Conservation (phyloP, 2,329 filamentous ascomycete genomes). For the Aspergillus fijiensis region DNA sequence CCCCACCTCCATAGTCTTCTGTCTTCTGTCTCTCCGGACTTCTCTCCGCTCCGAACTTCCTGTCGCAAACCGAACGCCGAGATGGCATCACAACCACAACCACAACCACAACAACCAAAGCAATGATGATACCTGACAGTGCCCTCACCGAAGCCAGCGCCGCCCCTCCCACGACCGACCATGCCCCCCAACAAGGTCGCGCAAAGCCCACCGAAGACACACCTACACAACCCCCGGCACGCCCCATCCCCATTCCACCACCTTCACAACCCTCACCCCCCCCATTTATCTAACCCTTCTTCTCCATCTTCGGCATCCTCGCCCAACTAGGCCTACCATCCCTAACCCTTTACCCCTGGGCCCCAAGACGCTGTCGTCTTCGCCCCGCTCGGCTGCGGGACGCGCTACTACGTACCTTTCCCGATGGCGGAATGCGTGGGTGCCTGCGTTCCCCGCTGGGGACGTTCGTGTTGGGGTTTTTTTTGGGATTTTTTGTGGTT, state of each 20-base stretch:
- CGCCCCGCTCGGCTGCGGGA: slow-evolving; percentile 74
- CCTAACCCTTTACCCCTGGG: slow-evolving; percentile 74
- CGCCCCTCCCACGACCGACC: slow-evolving; percentile 46
- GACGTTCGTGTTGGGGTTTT: slow-evolving; percentile 67
- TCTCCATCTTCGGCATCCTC: slow-evolving; percentile 80
- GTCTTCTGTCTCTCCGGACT: not conserved
- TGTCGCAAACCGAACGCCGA: not conserved
- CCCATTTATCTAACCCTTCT: slow-evolving; percentile 78
- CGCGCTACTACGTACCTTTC: slow-evolving; percentile 68
- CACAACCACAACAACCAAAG: not conserved
- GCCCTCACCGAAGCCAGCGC: slow-evolving; percentile 29
- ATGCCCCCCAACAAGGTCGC: slow-evolving; percentile 31
- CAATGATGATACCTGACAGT: not conserved
- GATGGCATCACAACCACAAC: not conserved
- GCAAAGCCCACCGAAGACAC: slow-evolving; percentile 14
- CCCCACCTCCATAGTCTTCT: not conserved
- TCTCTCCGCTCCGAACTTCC: too few relatives aligned
- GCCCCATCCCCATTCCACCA: not conserved
- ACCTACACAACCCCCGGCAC: slow-evolving; percentile 4
- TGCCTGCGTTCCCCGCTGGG: slow-evolving; percentile 73
- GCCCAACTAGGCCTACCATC: slow-evolving; percentile 77
- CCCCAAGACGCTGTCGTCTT: slow-evolving; percentile 73
- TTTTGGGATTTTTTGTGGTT: slow-evolving; percentile 52
- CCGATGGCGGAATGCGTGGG: slow-evolving; percentile 65
- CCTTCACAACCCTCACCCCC: slow-evolving; percentile 48